Evolutionary conservation across 306 rosid species (phyloP).

Genomic region (Fragaria vesca): DNA sequence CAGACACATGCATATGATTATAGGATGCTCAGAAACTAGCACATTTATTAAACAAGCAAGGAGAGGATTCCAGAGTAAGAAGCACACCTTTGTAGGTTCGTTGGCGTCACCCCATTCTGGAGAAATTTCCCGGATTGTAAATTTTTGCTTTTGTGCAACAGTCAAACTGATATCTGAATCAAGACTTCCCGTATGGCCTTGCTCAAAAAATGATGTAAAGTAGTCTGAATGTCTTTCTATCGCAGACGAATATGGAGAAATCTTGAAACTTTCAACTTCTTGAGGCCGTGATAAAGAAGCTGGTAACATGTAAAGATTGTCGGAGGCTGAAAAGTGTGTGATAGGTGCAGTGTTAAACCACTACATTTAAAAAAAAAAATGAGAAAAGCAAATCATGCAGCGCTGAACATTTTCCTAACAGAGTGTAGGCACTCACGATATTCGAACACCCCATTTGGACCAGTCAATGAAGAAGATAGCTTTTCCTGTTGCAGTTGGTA

Average conservation of each 20-base stretch:
- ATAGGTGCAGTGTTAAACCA: constrained; percentile 3
- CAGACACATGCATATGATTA: neutral
- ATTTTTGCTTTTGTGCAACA: constrained; percentile 63
- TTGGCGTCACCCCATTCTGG: constrained; percentile 81
- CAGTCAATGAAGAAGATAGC: constrained; percentile 30
- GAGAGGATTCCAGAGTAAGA: constrained; percentile 12
- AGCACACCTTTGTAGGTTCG: constrained; percentile 70
- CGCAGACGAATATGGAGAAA: constrained; percentile 40
- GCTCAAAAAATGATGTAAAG: constrained; percentile 38
- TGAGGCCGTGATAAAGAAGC: constrained; percentile 42
- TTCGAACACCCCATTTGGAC: constrained; percentile 42
- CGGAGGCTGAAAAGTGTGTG: constrained; percentile 30
- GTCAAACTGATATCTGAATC: constrained; percentile 51
- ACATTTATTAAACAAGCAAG: neutral
- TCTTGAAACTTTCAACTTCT: constrained; percentile 30
- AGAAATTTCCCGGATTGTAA: constrained; percentile 64
- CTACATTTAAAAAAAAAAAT: neutral
- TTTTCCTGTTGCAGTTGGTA: constrained; percentile 49
- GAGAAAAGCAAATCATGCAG: constrained; percentile 40
- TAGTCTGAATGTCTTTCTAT: constrained; percentile 42
- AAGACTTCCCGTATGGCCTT: constrained; percentile 46
- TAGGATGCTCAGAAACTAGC: neutral
- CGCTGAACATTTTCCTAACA: constrained; percentile 35
- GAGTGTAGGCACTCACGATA: constrained; percentile 43
- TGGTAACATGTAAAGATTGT: constrained; percentile 39